Percentiles rank a stretch among this genome's conserved stretches.
Evolutionary conservation across 352 stramenopile species (phyloP).

Genomic region (Globisporangium parvum): DNA sequence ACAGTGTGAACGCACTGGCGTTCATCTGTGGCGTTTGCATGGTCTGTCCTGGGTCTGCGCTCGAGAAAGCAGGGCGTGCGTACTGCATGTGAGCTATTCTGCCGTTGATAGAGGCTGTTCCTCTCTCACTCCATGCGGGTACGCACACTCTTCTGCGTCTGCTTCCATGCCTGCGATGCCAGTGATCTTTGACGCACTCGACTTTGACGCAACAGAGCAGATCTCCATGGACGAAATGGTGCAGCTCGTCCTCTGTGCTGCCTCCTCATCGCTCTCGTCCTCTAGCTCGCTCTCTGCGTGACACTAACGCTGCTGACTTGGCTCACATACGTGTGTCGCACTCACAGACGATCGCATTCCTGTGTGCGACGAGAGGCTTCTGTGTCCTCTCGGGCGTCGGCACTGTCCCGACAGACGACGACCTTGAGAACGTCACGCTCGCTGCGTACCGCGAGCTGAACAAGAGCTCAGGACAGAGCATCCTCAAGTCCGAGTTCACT

Average conservation of each 20-base stretch:
- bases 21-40: conserved; percentile 57
- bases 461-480: conserved; percentile 45
- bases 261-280: no score
- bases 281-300: neutral
- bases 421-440: conserved; percentile 47
- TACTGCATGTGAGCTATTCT: no score
- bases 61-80: conserved; percentile 51
- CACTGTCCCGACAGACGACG: conserved; percentile 42
- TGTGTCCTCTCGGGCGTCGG: conserved; percentile 43
- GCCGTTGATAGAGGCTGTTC: no score
- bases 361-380: conserved; percentile 48
- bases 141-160: no score
- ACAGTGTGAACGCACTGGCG: conserved; percentile 57
- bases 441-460: conserved; percentile 54
- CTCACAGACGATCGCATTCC: conserved; percentile 50
- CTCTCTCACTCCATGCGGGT: no score
- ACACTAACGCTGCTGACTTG: neutral
- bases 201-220: conserved; percentile 64
- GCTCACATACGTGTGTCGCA: neutral
- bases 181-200: conserved; percentile 74
- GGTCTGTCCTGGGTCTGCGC: conserved; percentile 28
- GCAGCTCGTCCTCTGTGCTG: neutral
- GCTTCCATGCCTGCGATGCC: neutral
- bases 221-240: conserved; percentile 82
- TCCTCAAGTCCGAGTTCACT: conserved; percentile 56